Evolutionary conservation across 371 early-diverging fungal genomes (phyloP).

Genomic region (Mortierella sp.): DNA sequence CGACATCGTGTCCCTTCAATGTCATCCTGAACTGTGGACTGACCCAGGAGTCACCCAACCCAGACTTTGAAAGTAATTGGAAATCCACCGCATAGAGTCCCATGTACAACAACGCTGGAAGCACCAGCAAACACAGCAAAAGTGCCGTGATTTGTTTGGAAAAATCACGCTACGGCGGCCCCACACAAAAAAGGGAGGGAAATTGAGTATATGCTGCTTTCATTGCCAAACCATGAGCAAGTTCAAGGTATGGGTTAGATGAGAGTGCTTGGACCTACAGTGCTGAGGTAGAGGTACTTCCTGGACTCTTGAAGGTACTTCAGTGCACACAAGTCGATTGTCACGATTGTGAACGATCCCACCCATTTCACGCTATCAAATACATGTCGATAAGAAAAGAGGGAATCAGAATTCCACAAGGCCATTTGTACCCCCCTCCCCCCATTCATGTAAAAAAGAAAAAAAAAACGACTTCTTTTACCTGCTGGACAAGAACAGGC

Average conservation of each 20-base stretch:
- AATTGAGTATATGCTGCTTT: not conserved
- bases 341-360: conserved; percentile 93
- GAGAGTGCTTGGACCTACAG: conserved; percentile 22
- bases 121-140: conserved; percentile 75
- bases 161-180: conserved; percentile 45
- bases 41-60: conserved; percentile 86
- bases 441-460: too few species aligned
- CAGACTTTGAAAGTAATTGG: conserved; percentile 67
- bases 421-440: too few species aligned
- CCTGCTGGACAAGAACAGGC: conserved; percentile 86
- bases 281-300: conserved; percentile 37
- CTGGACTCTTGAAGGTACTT: conserved; percentile 46
- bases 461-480: not conserved
- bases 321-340: conserved; percentile 79
- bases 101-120: conserved; percentile 89
- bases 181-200: not conserved
- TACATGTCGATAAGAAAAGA: not conserved
- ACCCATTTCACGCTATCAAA: conserved; percentile 98
- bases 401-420: too few species aligned
- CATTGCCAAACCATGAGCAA: not conserved
- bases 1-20: conserved; percentile 52
- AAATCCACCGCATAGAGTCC: conserved; percentile 89
- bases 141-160: conserved; percentile 65
- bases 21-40: conserved; percentile 80
- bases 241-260: not conserved